These are phyloP conservation scores for Ganoderma lucidum DNA, from an alignment of 1,284 basidiomycete genomes.

Conservation along the genomic window DNA sequence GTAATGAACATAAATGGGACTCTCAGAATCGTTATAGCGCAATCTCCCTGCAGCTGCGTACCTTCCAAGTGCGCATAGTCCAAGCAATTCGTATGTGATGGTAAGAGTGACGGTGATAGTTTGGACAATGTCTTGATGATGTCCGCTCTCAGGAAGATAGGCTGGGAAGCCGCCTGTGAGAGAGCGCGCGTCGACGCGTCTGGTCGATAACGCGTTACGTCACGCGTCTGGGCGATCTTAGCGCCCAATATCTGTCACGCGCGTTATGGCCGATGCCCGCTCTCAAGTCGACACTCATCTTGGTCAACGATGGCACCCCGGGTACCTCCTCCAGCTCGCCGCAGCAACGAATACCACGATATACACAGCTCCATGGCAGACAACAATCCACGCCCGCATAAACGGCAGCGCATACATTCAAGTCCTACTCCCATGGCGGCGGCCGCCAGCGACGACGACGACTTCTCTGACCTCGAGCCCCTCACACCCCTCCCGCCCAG, in stretches of 20 bases:
- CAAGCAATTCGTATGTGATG: no score
- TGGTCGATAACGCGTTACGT: slow-evolving; percentile 1
- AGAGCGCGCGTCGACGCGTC: no score
- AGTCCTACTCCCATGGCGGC: slow-evolving; percentile 9
- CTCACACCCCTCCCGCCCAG: slow-evolving; percentile 29
- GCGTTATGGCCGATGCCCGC: neutral
- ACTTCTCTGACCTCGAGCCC: slow-evolving; percentile 22
- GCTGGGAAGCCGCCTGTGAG: no score
- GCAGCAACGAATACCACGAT: neutral
- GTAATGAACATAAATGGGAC: no score
- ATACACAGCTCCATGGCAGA: neutral
- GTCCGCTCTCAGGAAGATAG: no score
- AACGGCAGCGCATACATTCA: slow-evolving; percentile 36
- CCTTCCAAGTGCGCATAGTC: no score
- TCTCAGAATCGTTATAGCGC: no score
- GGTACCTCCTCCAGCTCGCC: neutral
- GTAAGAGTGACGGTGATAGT: no score
- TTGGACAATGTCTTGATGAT: no score
- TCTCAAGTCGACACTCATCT: neutral
- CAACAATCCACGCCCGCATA: slow-evolving; percentile 36
- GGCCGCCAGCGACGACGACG: neutral
- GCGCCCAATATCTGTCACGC: neutral
- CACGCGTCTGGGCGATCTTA: neutral
- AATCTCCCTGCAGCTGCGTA: no score
- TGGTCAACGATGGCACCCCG: neutral